Evolutionary conservation across 768 basidiomycete species (phyloP).

Genomic region (Leccinum pellstonianum): DNA sequence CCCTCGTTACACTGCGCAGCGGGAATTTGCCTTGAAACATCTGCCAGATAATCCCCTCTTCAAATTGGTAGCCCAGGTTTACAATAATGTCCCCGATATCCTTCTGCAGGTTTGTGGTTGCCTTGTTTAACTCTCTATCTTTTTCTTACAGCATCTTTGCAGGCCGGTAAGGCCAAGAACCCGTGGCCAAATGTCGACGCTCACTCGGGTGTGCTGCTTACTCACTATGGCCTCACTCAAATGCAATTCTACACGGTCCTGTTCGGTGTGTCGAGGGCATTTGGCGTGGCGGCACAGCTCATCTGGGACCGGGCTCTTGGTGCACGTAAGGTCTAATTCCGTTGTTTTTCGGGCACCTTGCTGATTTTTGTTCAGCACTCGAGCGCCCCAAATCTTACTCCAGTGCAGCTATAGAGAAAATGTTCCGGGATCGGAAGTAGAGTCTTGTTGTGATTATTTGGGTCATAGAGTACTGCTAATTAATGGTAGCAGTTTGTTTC

Average conservation of each 20-base stretch:
- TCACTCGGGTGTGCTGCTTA: slow-evolving; percentile 88
- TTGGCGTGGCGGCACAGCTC: slow-evolving; percentile 84
- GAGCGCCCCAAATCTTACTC: slow-evolving; percentile 94
- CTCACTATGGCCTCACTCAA: slow-evolving; percentile 82
- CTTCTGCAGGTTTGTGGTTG: slow-evolving; percentile 64
- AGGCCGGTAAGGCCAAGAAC: slow-evolving; percentile 92
- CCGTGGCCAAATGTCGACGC: slow-evolving; percentile 98
- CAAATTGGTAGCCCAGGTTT: slow-evolving; percentile 90
- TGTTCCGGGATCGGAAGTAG: slow-evolving; percentile 53
- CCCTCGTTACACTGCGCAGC: slow-evolving; percentile 88
- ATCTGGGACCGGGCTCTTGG: slow-evolving; percentile 94
- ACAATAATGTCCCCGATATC: slow-evolving; percentile 85
- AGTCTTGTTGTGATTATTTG: background rate
- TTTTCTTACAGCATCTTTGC: slow-evolving; percentile 1
- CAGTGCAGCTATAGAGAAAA: slow-evolving; percentile 72
- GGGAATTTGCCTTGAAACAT: slow-evolving; percentile 85
- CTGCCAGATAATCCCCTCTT: slow-evolving; percentile 86
- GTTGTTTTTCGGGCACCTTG: background rate
- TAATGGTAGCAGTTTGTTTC: background rate
- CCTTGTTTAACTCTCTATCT: background rate
- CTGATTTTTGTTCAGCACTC: slow-evolving; percentile 48
- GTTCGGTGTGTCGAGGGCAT: slow-evolving; percentile 94
- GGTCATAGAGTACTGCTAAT: background rate
- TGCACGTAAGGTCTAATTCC: slow-evolving; percentile 62
- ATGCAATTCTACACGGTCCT: slow-evolving; percentile 98